Base-by-base conservation (phyloP, 306 rosid genomes). In the Alnus rubra region DNA sequence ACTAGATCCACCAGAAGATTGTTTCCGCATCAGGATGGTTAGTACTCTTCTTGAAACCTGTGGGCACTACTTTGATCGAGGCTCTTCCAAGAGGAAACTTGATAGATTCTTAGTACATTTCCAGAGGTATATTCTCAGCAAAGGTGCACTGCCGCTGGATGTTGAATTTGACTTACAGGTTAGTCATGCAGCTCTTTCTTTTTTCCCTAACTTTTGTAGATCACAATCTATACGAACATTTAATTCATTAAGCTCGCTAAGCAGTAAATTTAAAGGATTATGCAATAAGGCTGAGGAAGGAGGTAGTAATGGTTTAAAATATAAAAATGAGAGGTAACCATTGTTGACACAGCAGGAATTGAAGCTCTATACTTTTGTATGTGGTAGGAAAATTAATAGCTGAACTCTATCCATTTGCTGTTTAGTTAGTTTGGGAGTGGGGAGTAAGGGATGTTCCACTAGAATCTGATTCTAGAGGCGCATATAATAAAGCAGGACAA, bases 21-120 rank as follows among this genome's bases (percentile, higher is more conserved):
- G 91, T 85, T 96, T 93, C 76, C 99, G 97, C 77, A 93, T 93
- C 39, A 87, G 99, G 94, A 89, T 96, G 99, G 79, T 93, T 70
- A 87, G 89, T 76, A 96, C 97, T 37, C 97, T 96, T 73, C 98
- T 96, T 73, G 98, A 91, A 83, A 96, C 98, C 72, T 96, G 99
- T 79, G 99, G 99, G 74, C 98, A 93, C 87, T 96, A 96, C 92
- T 96, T 96, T 79, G 99, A 89, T 73, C 90, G 92, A 73, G 99
- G 99, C 73, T 96, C 99, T 87, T 95, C 99, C 9, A 95, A 95
- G 93, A 91, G 92, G 87, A 95, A 93, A 81, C 99, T 95, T 39
- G 97, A 93, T 81, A 93, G 98, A 31, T 95, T 86, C 85, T 83
- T 95, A 23, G 78, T 91, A 68, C 89, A 90, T 86, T 95, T 89